Evolutionary conservation across 768 basidiomycete genomes (phyloP).

Genomic region (Termitomyces bulborhizus): DNA sequence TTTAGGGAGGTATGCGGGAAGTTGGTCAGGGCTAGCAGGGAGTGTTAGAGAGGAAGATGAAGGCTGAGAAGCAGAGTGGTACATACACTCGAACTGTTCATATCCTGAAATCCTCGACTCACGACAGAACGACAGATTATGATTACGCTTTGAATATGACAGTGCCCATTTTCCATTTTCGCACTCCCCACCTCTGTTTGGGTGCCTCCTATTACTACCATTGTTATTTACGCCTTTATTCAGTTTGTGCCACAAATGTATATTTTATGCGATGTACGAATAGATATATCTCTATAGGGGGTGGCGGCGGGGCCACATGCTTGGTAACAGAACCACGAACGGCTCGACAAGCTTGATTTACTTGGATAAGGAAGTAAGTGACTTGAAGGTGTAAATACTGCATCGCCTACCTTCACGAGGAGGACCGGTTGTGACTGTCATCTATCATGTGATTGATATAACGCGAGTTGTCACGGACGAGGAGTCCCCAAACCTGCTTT

Average conservation of each 20-base stretch:
- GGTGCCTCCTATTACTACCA: background rate
- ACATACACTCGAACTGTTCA: background rate
- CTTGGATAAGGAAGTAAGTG: background rate
- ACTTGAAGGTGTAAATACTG: too few species aligned
- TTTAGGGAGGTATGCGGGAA: slow-evolving; percentile 19
- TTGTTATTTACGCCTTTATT: background rate
- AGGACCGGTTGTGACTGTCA: background rate
- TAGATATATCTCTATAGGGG: background rate
- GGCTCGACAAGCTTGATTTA: background rate
- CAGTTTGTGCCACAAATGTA: background rate
- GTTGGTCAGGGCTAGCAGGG: slow-evolving; percentile 27
- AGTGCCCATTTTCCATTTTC: background rate
- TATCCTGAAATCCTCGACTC: background rate
- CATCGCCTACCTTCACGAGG: too few species aligned
- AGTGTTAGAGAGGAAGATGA: slow-evolving; percentile 47
- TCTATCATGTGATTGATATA: background rate
- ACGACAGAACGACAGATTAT: slow-evolving; percentile 6
- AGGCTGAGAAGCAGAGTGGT: slow-evolving; percentile 14
- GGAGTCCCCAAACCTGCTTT: background rate
- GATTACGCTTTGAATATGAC: background rate
- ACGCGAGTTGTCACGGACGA: slow-evolving; percentile 13
- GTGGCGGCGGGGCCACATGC: background rate
- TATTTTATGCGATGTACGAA: slow-evolving; percentile 9
- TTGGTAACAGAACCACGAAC: background rate
- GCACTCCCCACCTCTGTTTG: background rate